Evolutionary conservation across 305 asterid genomes (phyloP).

Genomic region (Ajuga reptans): DNA sequence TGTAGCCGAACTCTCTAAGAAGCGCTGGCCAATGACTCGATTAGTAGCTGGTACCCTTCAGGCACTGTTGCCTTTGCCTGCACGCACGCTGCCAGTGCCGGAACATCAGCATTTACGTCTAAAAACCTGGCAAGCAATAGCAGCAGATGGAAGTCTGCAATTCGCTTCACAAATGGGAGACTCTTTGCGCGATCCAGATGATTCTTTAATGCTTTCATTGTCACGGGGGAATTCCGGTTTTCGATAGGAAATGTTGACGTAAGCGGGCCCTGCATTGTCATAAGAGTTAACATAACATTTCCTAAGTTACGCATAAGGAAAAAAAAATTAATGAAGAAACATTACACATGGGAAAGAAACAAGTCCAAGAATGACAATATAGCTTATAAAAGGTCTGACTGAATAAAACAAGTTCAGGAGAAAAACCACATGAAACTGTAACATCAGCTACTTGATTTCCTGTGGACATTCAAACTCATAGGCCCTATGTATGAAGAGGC

Average conservation of each 20-base stretch:
- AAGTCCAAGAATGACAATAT: neutral
- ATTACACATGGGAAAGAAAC: neutral
- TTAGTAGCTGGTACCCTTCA: conserved; percentile 86
- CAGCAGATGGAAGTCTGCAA: conserved; percentile 82
- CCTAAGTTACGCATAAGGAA: neutral
- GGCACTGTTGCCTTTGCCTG: conserved; percentile 51
- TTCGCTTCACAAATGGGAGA: conserved; percentile 69
- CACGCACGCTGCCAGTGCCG: conserved; percentile 69
- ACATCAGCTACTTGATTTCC: neutral
- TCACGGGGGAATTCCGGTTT: conserved; percentile 52
- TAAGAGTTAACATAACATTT: conserved; percentile 5
- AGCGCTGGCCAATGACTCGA: conserved; percentile 69
- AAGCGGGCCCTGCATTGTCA: conserved; percentile 71
- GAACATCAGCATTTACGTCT: conserved; percentile 71
- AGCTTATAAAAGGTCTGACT: neutral
- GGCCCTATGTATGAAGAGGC: neutral
- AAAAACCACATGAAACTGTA: neutral
- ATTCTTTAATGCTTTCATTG: conserved; percentile 52
- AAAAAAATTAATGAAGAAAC: neutral
- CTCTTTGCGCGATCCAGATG: conserved; percentile 65
- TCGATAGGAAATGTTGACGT: conserved; percentile 73
- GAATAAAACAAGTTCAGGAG: neutral
- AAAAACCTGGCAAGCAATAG: conserved; percentile 59
- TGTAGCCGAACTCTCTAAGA: conserved; percentile 23
- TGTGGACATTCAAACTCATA: neutral